Percentiles rank a stretch among this genome's conserved stretches.
These are phyloP conservation scores for Talaromyces sp. DNA, from an alignment of 2,329 filamentous ascomycete genomes.

Conservation along the genomic window DNA sequence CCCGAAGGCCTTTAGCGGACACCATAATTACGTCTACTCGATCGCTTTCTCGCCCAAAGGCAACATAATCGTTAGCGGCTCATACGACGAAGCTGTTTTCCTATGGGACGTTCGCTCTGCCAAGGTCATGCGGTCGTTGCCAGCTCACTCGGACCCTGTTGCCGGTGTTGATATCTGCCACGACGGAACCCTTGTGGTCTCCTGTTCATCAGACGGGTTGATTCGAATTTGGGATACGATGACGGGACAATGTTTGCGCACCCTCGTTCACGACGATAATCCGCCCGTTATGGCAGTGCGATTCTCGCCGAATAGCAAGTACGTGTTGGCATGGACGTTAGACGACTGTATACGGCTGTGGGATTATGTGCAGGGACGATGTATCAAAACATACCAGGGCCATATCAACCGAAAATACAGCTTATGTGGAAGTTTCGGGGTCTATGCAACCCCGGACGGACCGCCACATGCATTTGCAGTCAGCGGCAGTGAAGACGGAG, in stretches of 20 bases:
- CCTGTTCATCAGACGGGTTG: constrained; percentile 83
- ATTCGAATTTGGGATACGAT: constrained; percentile 95
- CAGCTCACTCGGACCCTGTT: constrained; percentile 92
- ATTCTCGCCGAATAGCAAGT: constrained; percentile 91
- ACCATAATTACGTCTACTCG: constrained; percentile 94
- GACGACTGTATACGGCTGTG: constrained; percentile 87
- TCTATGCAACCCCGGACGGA: constrained; percentile 43
- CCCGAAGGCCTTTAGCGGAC: constrained; percentile 64
- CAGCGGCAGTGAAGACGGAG: constrained; percentile 81
- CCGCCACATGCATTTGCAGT: constrained; percentile 58
- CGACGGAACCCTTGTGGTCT: constrained; percentile 87
- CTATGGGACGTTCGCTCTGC: constrained; percentile 92
- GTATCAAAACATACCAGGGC: constrained; percentile 96
- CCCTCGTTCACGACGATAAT: constrained; percentile 93
- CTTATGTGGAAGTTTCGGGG: constrained; percentile 76
- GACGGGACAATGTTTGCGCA: constrained; percentile 90
- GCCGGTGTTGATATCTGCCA: constrained; percentile 86
- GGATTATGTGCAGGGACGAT: constrained; percentile 87
- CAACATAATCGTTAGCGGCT: constrained; percentile 91
- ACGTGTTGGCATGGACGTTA: constrained; percentile 83
- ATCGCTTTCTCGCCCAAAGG: constrained; percentile 96
- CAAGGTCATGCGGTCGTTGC: constrained; percentile 79
- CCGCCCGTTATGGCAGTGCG: constrained; percentile 81
- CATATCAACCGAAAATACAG: constrained; percentile 80
- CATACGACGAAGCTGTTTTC: constrained; percentile 95